These are phyloP conservation scores for Fusarium sp. DNA, from an alignment of 2,329 filamentous ascomycete species.

Conservation along the genomic window DNA sequence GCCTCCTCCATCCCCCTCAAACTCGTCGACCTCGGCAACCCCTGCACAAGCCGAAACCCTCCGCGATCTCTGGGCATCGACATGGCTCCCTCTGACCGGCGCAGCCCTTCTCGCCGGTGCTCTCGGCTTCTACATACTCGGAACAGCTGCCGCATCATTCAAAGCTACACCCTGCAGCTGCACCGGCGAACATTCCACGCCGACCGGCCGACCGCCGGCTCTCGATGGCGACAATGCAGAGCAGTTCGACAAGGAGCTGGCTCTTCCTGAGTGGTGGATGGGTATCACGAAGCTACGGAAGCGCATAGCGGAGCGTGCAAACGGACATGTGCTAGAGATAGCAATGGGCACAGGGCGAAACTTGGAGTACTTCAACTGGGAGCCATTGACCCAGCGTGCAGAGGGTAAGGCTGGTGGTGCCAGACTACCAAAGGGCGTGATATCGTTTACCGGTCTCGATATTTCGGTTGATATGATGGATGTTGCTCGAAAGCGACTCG, in stretches of 20 bases:
- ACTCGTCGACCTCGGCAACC: constrained; percentile 13
- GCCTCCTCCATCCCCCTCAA: background rate
- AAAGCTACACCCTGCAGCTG: constrained; percentile 36
- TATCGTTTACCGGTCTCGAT: constrained; percentile 69
- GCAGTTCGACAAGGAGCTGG: constrained; percentile 66
- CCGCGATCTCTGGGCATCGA: constrained; percentile 48
- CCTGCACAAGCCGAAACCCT: constrained; percentile 45
- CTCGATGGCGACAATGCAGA: constrained; percentile 57
- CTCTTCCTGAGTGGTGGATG: constrained; percentile 64
- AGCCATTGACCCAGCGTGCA: constrained; percentile 44
- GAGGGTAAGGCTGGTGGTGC: constrained; percentile 4
- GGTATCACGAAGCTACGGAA: constrained; percentile 62
- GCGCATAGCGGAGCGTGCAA: constrained; percentile 56
- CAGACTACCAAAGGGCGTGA: constrained; percentile 45
- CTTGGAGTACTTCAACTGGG: constrained; percentile 66
- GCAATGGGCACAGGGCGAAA: constrained; percentile 71
- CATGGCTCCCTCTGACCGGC: constrained; percentile 56
- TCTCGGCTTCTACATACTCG: constrained; percentile 58
- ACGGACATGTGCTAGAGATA: constrained; percentile 68
- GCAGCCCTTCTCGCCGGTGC: constrained; percentile 55
- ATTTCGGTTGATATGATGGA: constrained; percentile 68
- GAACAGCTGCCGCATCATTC: constrained; percentile 49
- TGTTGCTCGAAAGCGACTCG: constrained; percentile 62
- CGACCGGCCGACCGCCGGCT: constrained; percentile 59
- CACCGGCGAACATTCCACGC: constrained; percentile 47